phyloP scores from a whole-genome alignment of 1,284 basidiomycete species.

The Volvariella volvacea region DNA sequence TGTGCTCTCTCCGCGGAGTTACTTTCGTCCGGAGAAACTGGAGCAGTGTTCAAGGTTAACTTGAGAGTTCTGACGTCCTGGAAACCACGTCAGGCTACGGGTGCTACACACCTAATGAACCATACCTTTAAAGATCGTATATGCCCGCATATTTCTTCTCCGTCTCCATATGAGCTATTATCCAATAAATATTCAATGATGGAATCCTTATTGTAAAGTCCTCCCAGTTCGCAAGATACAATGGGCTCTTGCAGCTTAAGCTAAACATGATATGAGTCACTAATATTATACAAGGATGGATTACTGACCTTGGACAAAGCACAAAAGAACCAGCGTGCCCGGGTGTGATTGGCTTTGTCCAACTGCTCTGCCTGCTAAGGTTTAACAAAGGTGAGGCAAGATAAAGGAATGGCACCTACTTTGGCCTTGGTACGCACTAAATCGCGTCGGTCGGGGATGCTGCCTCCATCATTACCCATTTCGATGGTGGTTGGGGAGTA shows the following conservation, averaged over 20 bases:
- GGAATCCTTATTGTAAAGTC: constrained; percentile 92
- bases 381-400: constrained; percentile 6
- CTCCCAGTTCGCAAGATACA: constrained; percentile 85
- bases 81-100: constrained; percentile 5
- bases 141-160: constrained; percentile 81
- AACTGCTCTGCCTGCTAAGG: constrained; percentile 79
- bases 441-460: constrained; percentile 79
- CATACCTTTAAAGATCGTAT: constrained; percentile 81
- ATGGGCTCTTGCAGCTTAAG: constrained; percentile 79
- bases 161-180: constrained; percentile 72
- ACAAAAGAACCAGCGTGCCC: constrained; percentile 87
- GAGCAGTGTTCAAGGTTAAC: constrained; percentile 65
- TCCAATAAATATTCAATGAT: constrained; percentile 84
- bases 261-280: constrained; percentile 30
- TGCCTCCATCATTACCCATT: constrained; percentile 86
- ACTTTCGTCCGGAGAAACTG: constrained; percentile 23
- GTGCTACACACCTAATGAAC: constrained; percentile 5
- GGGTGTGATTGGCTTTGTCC: constrained; percentile 80
- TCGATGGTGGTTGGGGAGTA: constrained; percentile 4
- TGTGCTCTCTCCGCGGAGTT: constrained; percentile 44
- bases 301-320: constrained; percentile 83
- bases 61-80: constrained; percentile 86
- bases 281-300: background rate
- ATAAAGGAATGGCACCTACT: constrained; percentile 23
- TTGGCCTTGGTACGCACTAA: constrained; percentile 72